Conservation (phyloP, 148 eudicot species). For the Silene uniflora region DNA sequence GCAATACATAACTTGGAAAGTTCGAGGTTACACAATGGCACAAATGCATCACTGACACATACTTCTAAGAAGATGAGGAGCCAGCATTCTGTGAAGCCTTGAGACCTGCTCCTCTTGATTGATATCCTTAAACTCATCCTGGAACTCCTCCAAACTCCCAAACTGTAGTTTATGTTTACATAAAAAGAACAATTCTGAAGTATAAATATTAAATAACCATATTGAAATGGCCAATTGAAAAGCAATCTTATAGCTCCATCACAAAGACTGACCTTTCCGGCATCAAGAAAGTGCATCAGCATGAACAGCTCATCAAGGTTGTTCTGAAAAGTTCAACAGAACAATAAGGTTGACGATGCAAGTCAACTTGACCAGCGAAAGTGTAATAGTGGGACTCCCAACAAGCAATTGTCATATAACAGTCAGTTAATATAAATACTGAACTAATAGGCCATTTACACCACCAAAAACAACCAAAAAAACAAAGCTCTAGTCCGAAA, state of each 20-base stretch:
- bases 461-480: background rate
- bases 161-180: constrained; percentile 45
- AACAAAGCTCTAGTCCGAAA: too few relatives aligned
- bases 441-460: background rate
- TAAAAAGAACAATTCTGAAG: constrained; percentile 4
- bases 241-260: constrained; percentile 9
- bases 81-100: constrained; percentile 95
- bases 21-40: background rate
- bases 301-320: constrained; percentile 98
- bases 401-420: background rate
- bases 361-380: background rate
- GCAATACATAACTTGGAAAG: background rate
- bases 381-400: background rate
- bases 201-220: background rate
- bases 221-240: constrained; percentile 7
- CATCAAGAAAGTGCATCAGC: constrained; percentile 99
- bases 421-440: background rate
- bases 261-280: constrained; percentile 81
- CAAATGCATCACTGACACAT: constrained; percentile 22
- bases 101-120: constrained; percentile 97
- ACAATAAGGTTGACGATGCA: constrained; percentile 11
- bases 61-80: constrained; percentile 97
- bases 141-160: constrained; percentile 92
- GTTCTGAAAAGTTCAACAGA: constrained; percentile 54
- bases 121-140: constrained; percentile 96